These are phyloP conservation scores for Corymbia citriodora DNA, from an alignment of 441 rosid genomes.

Conservation along the genomic window DNA sequence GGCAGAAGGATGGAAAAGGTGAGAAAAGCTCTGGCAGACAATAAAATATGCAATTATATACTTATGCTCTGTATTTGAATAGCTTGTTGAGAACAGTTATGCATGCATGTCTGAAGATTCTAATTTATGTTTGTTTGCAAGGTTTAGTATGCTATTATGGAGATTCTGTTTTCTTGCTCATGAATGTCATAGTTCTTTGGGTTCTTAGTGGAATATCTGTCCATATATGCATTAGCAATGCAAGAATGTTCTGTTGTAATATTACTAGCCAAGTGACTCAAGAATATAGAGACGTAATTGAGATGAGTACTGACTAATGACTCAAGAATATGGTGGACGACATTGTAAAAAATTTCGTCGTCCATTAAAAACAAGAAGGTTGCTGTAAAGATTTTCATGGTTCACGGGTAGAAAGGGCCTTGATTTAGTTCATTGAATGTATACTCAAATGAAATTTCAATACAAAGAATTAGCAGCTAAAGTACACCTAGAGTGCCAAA, in stretches of 20 bases:
- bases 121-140: too few relatives aligned
- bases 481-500: too few relatives aligned
- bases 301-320: background rate
- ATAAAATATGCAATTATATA: too few relatives aligned
- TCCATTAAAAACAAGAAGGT: background rate
- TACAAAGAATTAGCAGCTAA: too few relatives aligned
- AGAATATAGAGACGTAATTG: background rate
- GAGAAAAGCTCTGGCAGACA: background rate
- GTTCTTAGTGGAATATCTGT: background rate
- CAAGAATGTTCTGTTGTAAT: background rate
- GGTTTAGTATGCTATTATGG: too few relatives aligned
- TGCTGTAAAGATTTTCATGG: background rate
- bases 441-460: rapidly evolving
- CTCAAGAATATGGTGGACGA: background rate
- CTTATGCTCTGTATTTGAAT: too few relatives aligned
- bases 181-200: background rate
- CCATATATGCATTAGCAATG: too few relatives aligned
- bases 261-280: too few relatives aligned
- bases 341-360: background rate
- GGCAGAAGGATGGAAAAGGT: background rate
- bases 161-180: background rate
- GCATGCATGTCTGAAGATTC: too few relatives aligned
- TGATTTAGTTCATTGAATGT: too few relatives aligned
- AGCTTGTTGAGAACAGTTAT: too few relatives aligned
- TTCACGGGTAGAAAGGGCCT: background rate